Percentiles rank a stretch among this genome's conserved stretches.
phyloP scores from a whole-genome alignment of 1,284 basidiomycete genomes.

The Anthracocystis walkeri region DNA sequence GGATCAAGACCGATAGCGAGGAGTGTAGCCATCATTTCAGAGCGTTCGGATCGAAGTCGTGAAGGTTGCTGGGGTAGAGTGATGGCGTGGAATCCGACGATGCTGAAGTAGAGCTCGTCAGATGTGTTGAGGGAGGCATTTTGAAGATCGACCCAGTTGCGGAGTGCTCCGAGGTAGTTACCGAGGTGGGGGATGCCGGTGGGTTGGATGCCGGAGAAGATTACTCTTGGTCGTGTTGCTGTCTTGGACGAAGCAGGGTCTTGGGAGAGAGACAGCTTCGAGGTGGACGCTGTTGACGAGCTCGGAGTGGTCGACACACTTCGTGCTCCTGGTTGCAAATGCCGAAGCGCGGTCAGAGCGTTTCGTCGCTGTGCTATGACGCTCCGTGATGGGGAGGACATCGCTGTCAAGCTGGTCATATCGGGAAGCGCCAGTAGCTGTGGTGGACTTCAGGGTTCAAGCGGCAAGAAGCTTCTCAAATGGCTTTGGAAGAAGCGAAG shows the following conservation, averaged over 20 bases:
- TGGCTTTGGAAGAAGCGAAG: slow-evolving; percentile 4
- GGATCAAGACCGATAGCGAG: slow-evolving; percentile 88
- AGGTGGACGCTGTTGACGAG: slow-evolving; percentile 8
- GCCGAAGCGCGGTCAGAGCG: neutral
- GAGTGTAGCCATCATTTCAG: slow-evolving; percentile 84
- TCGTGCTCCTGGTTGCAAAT: neutral
- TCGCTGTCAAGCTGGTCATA: neutral
- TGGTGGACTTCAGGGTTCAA: neutral
- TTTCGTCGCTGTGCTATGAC: neutral
- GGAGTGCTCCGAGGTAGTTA: slow-evolving; percentile 89
- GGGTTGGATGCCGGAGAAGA: slow-evolving; percentile 86
- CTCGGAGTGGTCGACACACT: slow-evolving; percentile 7
- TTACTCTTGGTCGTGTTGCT: slow-evolving; percentile 62
- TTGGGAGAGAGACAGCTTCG: slow-evolving; percentile 1
- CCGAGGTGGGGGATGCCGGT: slow-evolving; percentile 90
- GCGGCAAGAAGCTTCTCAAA: neutral
- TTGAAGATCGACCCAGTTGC: slow-evolving; percentile 88
- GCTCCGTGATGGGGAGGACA: neutral
- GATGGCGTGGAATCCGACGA: slow-evolving; percentile 76
- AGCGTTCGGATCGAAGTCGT: slow-evolving; percentile 68
- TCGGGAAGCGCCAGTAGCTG: neutral
- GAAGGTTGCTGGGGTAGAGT: slow-evolving; percentile 70
- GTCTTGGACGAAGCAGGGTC: neutral
- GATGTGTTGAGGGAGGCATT: slow-evolving; percentile 73
- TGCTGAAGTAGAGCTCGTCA: slow-evolving; percentile 77